Conservation (phyloP, 371 early-diverging fungal species). For the Mortierella sp. region DNA sequence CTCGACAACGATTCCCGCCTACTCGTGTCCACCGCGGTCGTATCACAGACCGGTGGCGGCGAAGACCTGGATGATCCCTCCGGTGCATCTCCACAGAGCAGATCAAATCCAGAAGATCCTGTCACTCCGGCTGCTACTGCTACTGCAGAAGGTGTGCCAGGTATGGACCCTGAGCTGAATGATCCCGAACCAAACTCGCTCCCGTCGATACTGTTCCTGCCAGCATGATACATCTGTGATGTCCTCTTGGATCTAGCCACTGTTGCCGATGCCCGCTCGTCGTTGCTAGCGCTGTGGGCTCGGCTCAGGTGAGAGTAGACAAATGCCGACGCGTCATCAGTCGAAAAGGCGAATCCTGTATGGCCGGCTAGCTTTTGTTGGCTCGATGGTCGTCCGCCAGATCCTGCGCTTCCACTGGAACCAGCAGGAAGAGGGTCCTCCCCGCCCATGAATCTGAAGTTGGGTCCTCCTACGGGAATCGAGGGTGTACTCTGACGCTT, state of each 20-base stretch:
- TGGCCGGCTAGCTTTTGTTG: constrained; percentile 15
- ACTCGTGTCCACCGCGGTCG: constrained; percentile 28
- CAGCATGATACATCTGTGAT: constrained; percentile 23
- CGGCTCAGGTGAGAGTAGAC: constrained; percentile 47
- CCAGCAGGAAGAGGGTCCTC: constrained; percentile 24
- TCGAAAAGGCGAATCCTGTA: constrained; percentile 50
- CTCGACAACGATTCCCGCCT: constrained; percentile 30
- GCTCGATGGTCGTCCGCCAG: not conserved
- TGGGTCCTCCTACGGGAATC: constrained; percentile 37
- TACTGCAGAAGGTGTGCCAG: not conserved
- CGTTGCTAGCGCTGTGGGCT: constrained; percentile 34
- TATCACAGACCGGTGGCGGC: constrained; percentile 20
- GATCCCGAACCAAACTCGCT: constrained; percentile 37
- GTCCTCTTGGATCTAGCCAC: constrained; percentile 18
- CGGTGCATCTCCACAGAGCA: not conserved
- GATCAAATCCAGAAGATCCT: not conserved
- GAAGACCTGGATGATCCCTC: constrained; percentile 1
- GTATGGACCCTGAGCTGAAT: not conserved
- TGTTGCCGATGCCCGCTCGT: constrained; percentile 14
- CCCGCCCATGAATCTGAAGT: constrained; percentile 53
- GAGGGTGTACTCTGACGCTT: constrained; percentile 53
- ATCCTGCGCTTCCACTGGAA: not conserved
- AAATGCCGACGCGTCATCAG: constrained; percentile 52
- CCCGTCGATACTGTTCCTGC: constrained; percentile 49
- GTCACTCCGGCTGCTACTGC: not conserved